Evolutionary conservation across 495 filamentous ascomycete genomes (phyloP), one percentile per base, ranked within the genome.

Genomic region (Talaromyces nanjingensis): DNA sequence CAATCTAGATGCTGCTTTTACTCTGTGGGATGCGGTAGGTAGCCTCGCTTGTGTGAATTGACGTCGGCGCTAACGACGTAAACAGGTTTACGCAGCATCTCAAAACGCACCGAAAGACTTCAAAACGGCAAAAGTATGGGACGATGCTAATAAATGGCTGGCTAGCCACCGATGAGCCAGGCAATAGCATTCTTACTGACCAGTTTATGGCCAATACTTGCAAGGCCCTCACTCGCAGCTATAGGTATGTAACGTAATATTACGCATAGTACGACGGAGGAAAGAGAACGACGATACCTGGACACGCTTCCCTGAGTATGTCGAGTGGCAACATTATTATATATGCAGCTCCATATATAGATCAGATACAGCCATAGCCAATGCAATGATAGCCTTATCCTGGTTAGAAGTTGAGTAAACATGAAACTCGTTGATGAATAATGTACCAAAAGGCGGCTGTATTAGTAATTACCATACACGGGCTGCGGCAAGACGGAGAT

Each of bases 21-120:
- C 85, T 60, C 84, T 97, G 60, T 96, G 92, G 81, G 87, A 91
- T 76, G 89, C 91, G 31, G 83, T 96, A 70, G 71, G 85, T 81
- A 3, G 24, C 59, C 27, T 37, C 11, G 2, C 27, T 20, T 42
- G 25, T 33, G 11, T 42, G 16, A 18, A 27, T 22, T 34, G 27
- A 56, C 1, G n/a, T 20, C 12, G 11, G 27, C 37, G 22, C 39
- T 47, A 14, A 60, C 14, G 27, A 22, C 42, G 12, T 47, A 12
- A 18, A 29, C 62, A 86, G 84, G 76, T 88, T 20, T 86, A 89
- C 70, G 81, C 77, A 34, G 91, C 86, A 39, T 80, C 92, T 12
- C 86, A 89, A 76, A 78, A 74, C 27, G 81, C 88, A 14, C 83
- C 79, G n/a, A 82, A 80, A 54, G 86, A 87, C 55, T 76, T 96